Base-by-base conservation (phyloP, 306 rosid genomes). In the Quercus parvula region DNA sequence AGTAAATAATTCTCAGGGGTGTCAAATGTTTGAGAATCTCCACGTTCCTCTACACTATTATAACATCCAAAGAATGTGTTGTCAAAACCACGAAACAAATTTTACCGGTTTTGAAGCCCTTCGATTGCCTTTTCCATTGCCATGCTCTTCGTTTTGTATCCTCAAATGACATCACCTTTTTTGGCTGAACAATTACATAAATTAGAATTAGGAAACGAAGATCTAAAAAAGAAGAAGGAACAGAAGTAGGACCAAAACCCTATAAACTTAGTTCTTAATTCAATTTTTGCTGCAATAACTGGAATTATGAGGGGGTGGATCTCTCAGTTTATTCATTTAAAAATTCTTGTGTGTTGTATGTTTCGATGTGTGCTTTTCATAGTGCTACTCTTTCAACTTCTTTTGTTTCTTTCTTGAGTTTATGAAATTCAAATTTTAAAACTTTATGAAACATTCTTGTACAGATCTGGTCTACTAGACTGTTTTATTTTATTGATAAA, bases 71-170 rank as follows among this genome's bases (percentile, higher is more conserved):
- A 85, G 83, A 90, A 82, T 84, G 63, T 71, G 78, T 78, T 31
- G 79, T 79, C 83, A 74, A 79, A 80, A 87, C 75, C 80, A 67
- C 10, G 51, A 10, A 73, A 81, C 51, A 56, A 52, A 76, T 82
- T 75, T 93, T 96, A 96, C 91, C 91, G 88, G 82, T 91, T 96
- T 83, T 96, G 98, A 89, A 96, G 98, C 76, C 87, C 99, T 85
- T 96, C 99, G 5, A 96, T 96, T 13, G 98, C 96, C 88, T 93
- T 96, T 96, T 96, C 99, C 98, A 96, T 64, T 90, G 96, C 86
- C 86, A 86, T 5, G 98, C 97, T 85, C 97, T 89, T 85, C 91
- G 99, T 81, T 96, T 96, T 22, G 96, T 85, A 72, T 96, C 99
- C 88, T 96, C 98, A 28, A 93, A 96, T 6, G 93, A 86, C 79